These are phyloP conservation scores for Oryza glaberrima DNA, from an alignment of 176 grass and related monocot genomes.

Conservation along the genomic window DNA sequence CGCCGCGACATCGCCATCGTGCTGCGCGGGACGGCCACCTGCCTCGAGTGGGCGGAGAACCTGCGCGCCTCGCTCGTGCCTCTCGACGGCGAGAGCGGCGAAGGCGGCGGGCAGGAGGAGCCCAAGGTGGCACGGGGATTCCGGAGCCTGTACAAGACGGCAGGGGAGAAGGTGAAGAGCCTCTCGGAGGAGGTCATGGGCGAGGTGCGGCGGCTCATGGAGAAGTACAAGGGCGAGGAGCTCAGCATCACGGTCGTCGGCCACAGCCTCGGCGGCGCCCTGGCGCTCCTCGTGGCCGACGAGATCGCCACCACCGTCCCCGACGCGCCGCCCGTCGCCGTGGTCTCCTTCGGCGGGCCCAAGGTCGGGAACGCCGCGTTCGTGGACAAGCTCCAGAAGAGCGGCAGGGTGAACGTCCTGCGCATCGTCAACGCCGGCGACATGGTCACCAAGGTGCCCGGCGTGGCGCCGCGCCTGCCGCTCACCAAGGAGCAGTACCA, in stretches of 20 bases:
- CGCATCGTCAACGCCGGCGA: constrained; percentile 84
- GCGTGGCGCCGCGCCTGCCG: constrained; percentile 46
- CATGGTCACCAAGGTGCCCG: constrained; percentile 82
- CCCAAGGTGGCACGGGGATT: constrained; percentile 79
- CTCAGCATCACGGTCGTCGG: constrained; percentile 93
- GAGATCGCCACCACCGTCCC: constrained; percentile 62
- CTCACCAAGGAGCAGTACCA: constrained; percentile 56
- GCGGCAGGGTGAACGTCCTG: constrained; percentile 66
- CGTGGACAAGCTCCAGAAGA: constrained; percentile 43
- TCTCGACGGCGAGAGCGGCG: constrained; percentile 40
- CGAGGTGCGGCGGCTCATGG: constrained; percentile 73
- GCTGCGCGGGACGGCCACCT: constrained; percentile 82
- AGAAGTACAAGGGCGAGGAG: constrained; percentile 86
- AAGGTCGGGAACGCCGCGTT: constrained; percentile 83
- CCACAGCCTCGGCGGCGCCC: constrained; percentile 82
- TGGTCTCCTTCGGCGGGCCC: constrained; percentile 86
- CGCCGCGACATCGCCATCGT: constrained; percentile 87
- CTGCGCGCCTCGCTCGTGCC: constrained; percentile 67
- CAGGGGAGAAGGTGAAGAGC: constrained; percentile 61
- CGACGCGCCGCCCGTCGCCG: constrained; percentile 69
- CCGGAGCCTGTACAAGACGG: constrained; percentile 80
- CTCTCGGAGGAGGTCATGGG: constrained; percentile 69
- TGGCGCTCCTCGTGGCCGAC: constrained; percentile 83
- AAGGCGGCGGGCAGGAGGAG: constrained; percentile 32
- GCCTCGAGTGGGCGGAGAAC: constrained; percentile 95